phyloP scores from a whole-genome alignment of 176 grass and related monocot genomes.

The Cenchrus purpureus region DNA sequence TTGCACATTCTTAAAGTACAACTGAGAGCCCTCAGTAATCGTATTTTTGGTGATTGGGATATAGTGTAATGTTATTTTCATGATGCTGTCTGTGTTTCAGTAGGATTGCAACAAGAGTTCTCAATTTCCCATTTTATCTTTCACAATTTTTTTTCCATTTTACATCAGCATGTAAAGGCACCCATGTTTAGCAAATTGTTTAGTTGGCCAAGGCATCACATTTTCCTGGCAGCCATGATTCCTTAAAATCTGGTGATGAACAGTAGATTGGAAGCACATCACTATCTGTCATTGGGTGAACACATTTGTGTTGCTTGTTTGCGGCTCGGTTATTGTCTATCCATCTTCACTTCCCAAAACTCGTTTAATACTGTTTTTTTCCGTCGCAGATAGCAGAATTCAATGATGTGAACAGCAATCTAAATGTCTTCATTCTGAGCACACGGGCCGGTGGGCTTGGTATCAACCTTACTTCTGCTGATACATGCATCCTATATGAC shows the following conservation, averaged over 20 bases:
- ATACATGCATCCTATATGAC: slow-evolving; percentile 95
- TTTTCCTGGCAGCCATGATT: not conserved
- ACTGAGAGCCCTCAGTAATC: not conserved
- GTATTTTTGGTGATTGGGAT: not conserved
- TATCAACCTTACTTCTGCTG: slow-evolving; percentile 92
- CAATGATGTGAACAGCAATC: slow-evolving; percentile 72
- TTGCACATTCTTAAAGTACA: not conserved
- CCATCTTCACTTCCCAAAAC: not conserved
- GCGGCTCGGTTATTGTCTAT: not conserved
- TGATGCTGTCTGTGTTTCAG: slow-evolving; percentile 3
- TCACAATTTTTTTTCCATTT: no score
- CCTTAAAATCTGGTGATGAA: not conserved
- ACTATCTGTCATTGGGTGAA: not conserved
- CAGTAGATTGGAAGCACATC: not conserved
- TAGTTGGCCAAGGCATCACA: not conserved
- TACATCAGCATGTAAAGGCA: not conserved
- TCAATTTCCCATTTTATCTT: not conserved
- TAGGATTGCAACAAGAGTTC: no score
- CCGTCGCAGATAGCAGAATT: slow-evolving; percentile 80
- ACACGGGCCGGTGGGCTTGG: slow-evolving; percentile 90
- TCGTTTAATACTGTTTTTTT: slow-evolving; percentile 6
- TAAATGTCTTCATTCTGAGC: slow-evolving; percentile 87
- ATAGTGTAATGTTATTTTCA: not conserved
- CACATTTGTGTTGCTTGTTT: not conserved
- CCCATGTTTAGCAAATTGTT: not conserved